Base-by-base conservation (phyloP, 352 stramenopile genomes). In the Globisporangium okanoganense region DNA sequence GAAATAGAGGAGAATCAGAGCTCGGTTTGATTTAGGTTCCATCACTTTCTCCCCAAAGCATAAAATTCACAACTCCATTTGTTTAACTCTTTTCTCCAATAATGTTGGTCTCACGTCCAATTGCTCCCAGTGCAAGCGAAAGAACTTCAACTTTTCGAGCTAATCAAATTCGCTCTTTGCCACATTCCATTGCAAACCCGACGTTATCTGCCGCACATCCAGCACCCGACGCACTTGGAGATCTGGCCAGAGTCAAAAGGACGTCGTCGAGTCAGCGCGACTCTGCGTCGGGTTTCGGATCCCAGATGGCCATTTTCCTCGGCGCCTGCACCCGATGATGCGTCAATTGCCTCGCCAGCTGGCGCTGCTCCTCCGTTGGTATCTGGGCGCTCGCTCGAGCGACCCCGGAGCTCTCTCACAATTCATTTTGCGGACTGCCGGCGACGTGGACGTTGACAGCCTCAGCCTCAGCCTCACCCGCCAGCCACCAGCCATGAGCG, bases 401-500 rank as follows among this genome's bases (percentile, higher is more conserved):
- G n/a, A n/a, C n/a, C n/a, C n/a, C n/a, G n/a, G n/a, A 13, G 36
- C 2, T 4, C 36, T 43, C 36, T 43, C 36, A 43, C 36, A 31
- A 16, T 10, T 8, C 47, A 16, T 35, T 33, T 52, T 36, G 47
- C 14, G 33, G 24, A 14, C n/a, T n/a, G 29, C 14, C 29, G 48
- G n/a, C n/a, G n/a, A n/a, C n/a, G n/a, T 27, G 24, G 14, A 54
- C 48, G 27, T 54, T 27, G 25, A 54, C 25, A 54, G 14, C 31
- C 14, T 2, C 25, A 4, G 10, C n/a, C 2, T 1, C 48, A 40
- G n/a, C 24, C 45, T 3, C 22, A 3, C 16, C 20, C 44, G 20
- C 44, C 44, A 14, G 12, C 27, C 1, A 40, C 1, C 24, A 54
- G 6, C 25, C 25, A 64, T 67, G 62, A 67, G 62, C 45, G 62